Percentiles rank a stretch among this genome's conserved stretches.
phyloP scores from a whole-genome alignment of 345 rosid genomes.

The Populus simonii region DNA sequence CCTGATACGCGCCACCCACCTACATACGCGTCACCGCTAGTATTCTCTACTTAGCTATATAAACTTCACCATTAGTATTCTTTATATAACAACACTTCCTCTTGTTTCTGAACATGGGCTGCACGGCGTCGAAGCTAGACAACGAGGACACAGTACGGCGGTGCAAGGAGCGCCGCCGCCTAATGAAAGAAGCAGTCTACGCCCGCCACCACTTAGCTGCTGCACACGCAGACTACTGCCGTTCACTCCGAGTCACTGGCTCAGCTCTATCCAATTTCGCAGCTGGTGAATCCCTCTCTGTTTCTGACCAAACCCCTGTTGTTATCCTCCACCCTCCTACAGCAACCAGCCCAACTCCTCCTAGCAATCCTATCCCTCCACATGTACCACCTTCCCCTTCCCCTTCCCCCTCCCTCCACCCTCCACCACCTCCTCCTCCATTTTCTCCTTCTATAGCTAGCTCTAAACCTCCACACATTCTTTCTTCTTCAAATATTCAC shows the following conservation, averaged over 20 bases:
- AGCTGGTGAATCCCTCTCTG: slow-evolving; percentile 66
- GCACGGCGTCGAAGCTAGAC: slow-evolving; percentile 87
- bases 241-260: slow-evolving; percentile 82
- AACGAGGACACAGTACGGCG: slow-evolving; percentile 89
- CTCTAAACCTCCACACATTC: slow-evolving; percentile 54
- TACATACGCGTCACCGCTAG: not conserved
- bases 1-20: not conserved
- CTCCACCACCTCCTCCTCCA: slow-evolving; percentile 38
- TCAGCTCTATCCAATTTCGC: slow-evolving; percentile 82
- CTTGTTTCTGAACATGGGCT: slow-evolving; percentile 51
- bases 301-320: slow-evolving; percentile 82
- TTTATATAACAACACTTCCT: not conserved
- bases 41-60: not conserved
- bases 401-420: slow-evolving; percentile 44
- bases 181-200: slow-evolving; percentile 79
- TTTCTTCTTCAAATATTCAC: slow-evolving; percentile 36
- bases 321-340: slow-evolving; percentile 48
- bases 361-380: slow-evolving; percentile 33
- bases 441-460: slow-evolving; percentile 41
- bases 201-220: slow-evolving; percentile 86
- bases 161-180: slow-evolving; percentile 96
- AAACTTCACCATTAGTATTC: not conserved
- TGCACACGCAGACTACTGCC: slow-evolving; percentile 93
- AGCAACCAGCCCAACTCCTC: slow-evolving; percentile 9
- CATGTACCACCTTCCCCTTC: slow-evolving; percentile 45